These are phyloP conservation scores for Thinopyrum obtusiflorum DNA, from an alignment of 202 grass and related monocot species.

Conservation along the genomic window DNA sequence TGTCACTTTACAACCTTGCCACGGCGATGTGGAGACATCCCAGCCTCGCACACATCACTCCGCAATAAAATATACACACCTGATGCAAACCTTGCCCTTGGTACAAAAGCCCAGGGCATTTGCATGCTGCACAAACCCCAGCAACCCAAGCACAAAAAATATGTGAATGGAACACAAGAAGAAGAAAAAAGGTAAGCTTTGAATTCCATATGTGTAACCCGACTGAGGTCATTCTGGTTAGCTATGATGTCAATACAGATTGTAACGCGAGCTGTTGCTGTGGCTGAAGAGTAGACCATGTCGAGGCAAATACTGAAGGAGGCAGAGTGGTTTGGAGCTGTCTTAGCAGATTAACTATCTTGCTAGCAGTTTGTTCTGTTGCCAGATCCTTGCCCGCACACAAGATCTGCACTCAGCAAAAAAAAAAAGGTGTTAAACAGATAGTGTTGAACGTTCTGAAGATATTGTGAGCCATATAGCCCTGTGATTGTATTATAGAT, in stretches of 20 bases:
- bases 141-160: constrained; percentile 23
- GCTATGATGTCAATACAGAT: constrained; percentile 57
- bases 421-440: background rate
- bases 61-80: constrained; percentile 42
- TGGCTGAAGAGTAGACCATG: constrained; percentile 71
- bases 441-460: constrained; percentile 1
- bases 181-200: background rate
- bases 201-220: constrained; percentile 26
- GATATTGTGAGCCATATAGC: background rate
- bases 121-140: constrained; percentile 34
- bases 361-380: constrained; percentile 57
- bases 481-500: background rate
- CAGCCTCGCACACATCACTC: constrained; percentile 24
- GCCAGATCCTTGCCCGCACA: constrained; percentile 76
- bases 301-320: constrained; percentile 62
- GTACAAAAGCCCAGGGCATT: constrained; percentile 50
- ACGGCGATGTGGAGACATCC: background rate
- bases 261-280: constrained; percentile 65
- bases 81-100: constrained; percentile 37
- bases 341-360: constrained; percentile 64
- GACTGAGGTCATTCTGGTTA: background rate
- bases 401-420: constrained; percentile 50
- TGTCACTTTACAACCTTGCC: constrained; percentile 42
- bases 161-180: constrained; percentile 22
- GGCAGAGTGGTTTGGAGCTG: constrained; percentile 66